Evolutionary conservation across 1,284 basidiomycete genomes (phyloP), one percentile per base, ranked within the genome.

Genomic region (Melampsora abietis-canadensis): DNA sequence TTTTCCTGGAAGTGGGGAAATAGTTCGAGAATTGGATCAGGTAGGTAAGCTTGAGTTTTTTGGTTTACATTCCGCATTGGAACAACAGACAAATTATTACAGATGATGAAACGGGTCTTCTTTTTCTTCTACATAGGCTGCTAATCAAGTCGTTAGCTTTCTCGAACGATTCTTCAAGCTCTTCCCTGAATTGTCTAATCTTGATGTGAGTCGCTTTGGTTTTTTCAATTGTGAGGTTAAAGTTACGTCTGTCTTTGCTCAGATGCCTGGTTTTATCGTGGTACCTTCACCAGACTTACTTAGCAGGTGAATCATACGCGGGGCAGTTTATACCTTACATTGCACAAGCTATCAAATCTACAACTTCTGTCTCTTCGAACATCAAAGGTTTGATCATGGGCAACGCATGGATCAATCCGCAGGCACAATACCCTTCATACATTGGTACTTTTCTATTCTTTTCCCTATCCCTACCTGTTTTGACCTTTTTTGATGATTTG

Each of bases 321-420:
- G 95, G 96, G n/a, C 94, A 97, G 84, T 98, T 92, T 84, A 94
- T 98, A 77, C 95, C 96, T 14, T 95, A 94, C 82, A 94, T 96
- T 78, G 68, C 68, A 15, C 68, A 70, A 54, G 90, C 91, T 88
- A 81, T 78, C 47, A 31, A 62, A 21, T 59, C 61, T 34, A 63
- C 68, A 15, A 51, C 68, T 30, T 46, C 46, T 19, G 59, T 70
- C n/a, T 48, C 60, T 3, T 81, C 80, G 68, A 79, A 81, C 12
- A 84, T 98, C n/a, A 87, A 87, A 66, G 96, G 95, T 3, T 83
- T 88, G 34, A 91, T 94, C 0, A 97, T 99, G 73, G 95, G 95
- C 10, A 98, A 98, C 82, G 94, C 94, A 2, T 97, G 94, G 92
- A 94, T 97, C 72, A 94, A 98, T 81, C 90, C 90, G 0, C 85